These are phyloP conservation scores for Monilinia aucupariae DNA, from an alignment of 2,329 filamentous ascomycete species.

Conservation along the genomic window DNA sequence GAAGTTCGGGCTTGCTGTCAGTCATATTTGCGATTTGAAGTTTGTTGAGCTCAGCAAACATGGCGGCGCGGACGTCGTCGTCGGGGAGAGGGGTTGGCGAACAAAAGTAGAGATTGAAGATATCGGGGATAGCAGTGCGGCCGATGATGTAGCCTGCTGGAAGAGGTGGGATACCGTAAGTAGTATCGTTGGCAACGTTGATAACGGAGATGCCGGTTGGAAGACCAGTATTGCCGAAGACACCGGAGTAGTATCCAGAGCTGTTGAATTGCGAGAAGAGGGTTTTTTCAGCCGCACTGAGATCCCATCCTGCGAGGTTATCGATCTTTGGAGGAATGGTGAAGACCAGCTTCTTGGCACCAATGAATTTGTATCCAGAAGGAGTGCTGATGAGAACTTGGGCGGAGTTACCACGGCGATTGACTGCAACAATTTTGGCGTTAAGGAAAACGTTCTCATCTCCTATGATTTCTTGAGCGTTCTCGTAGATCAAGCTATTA, in stretches of 20 bases:
- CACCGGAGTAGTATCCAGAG: constrained; percentile 37
- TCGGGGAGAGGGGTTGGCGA: constrained; percentile 17
- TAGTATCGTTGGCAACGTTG: constrained; percentile 30
- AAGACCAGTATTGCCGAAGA: constrained; percentile 39
- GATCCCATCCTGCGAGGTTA: constrained; percentile 37
- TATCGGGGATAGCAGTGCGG: constrained; percentile 21
- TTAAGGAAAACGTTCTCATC: constrained; percentile 20
- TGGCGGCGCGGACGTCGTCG: constrained; percentile 20
- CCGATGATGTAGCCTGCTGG: constrained; percentile 33
- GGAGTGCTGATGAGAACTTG: constrained; percentile 34
- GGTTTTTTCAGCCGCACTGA: constrained; percentile 34
- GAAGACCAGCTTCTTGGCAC: constrained; percentile 40
- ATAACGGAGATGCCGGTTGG: constrained; percentile 25
- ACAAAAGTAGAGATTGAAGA: constrained; percentile 21
- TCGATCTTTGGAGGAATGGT: constrained; percentile 39
- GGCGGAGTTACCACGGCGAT: constrained; percentile 21
- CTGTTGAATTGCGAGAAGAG: constrained; percentile 39
- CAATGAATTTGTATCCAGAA: constrained; percentile 34
- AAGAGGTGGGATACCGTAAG: constrained; percentile 33
- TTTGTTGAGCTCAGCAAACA: constrained; percentile 17
- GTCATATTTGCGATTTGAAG: constrained; percentile 18
- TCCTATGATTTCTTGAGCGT: constrained; percentile 9
- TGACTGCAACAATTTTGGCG: constrained; percentile 20
- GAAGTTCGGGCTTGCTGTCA: constrained; percentile 17
- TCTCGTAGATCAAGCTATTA: constrained; percentile 24